Conservation (phyloP, 2,329 filamentous ascomycete species). For the Aureobasidium sp. region DNA sequence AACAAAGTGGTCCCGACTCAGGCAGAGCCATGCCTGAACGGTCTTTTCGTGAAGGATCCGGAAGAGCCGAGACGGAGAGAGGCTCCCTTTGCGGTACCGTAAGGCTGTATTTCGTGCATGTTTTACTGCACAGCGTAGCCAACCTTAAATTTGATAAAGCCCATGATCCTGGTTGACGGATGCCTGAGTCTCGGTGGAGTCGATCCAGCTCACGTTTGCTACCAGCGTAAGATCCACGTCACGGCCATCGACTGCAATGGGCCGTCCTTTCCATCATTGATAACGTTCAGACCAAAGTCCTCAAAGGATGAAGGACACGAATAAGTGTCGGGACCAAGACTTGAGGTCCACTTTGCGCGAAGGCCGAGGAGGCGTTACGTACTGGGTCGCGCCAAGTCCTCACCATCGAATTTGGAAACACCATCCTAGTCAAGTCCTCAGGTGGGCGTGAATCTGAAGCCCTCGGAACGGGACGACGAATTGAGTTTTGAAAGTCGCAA, state of each 20-base stretch:
- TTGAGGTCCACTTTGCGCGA: not conserved
- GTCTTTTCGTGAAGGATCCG: not conserved
- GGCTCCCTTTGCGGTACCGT: not conserved
- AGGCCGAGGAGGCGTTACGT: constrained; percentile 2
- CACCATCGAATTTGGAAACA: constrained; percentile 1
- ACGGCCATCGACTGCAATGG: not conserved
- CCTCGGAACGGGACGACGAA: not conserved
- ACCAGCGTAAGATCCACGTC: not conserved
- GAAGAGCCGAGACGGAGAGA: not conserved
- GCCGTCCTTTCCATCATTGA: not conserved
- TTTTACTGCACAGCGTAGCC: not conserved
- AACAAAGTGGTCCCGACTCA: constrained; percentile 6
- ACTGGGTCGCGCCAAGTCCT: constrained; percentile 5
- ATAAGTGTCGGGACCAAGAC: not conserved
- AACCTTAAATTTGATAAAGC: not conserved
- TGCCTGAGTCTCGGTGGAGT: not conserved
- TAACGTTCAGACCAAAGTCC: not conserved
- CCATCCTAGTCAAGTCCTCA: not conserved
- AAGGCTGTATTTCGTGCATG: constrained; percentile 1
- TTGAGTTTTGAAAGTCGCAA: not conserved
- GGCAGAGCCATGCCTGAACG: not conserved
- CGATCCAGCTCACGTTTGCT: not conserved
- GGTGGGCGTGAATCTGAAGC: not conserved
- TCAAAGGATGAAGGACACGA: not conserved
- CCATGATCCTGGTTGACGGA: constrained; percentile 7